phyloP scores from a whole-genome alignment of 2,329 filamentous ascomycete genomes.

The Alternaria triticimaculans region DNA sequence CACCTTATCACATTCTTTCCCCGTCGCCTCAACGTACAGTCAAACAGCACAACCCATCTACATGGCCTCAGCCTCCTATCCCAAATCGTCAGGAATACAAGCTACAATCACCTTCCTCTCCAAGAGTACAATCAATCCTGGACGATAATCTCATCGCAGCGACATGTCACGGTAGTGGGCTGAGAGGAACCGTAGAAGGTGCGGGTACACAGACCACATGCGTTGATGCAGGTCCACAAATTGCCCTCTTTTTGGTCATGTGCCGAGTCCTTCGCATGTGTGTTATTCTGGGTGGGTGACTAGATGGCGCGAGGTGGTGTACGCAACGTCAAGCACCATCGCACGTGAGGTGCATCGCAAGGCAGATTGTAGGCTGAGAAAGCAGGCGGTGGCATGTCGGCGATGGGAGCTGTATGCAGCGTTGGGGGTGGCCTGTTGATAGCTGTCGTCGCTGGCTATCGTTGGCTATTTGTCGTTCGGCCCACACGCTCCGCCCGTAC shows the following conservation, averaged over 20 bases:
- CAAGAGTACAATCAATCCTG: background rate
- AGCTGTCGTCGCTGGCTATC: background rate
- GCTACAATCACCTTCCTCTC: background rate
- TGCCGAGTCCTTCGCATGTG: too few relatives aligned
- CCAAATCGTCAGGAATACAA: background rate
- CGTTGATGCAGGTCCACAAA: background rate
- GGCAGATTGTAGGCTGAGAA: conserved; percentile 1
- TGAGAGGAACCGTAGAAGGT: background rate
- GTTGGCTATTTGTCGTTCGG: background rate
- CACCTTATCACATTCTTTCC: background rate
- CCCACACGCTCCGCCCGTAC: background rate
- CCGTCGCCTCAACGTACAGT: background rate
- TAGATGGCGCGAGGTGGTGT: background rate
- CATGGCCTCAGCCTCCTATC: background rate
- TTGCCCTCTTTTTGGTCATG: too few relatives aligned
- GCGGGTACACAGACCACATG: background rate
- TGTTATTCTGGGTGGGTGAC: background rate
- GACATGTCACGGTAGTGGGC: background rate
- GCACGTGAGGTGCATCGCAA: background rate
- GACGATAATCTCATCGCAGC: background rate
- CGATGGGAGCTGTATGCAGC: too few relatives aligned
- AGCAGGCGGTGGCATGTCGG: background rate
- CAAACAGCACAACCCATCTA: background rate
- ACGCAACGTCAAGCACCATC: background rate
- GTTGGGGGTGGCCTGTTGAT: too few relatives aligned